These are phyloP conservation scores for Pyrenula aspistea DNA, from an alignment of 495 filamentous ascomycete genomes.

Conservation along the genomic window DNA sequence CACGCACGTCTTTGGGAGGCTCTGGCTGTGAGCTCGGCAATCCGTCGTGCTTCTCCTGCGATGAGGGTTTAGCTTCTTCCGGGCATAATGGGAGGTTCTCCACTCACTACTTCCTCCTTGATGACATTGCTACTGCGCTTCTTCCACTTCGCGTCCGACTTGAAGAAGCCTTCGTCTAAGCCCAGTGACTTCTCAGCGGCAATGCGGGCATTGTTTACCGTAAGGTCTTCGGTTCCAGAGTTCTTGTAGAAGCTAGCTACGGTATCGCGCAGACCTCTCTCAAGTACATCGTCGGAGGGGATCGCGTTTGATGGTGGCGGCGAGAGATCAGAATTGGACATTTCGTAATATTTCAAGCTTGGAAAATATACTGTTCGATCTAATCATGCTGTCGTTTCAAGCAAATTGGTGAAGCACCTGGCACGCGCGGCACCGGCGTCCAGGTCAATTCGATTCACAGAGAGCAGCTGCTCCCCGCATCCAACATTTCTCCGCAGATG, in stretches of 20 bases:
- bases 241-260: conserved; percentile 45
- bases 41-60: not conserved
- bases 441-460: too few relatives aligned
- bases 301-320: conserved; percentile 3
- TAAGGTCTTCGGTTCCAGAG: conserved; percentile 51
- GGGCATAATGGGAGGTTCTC: too few relatives aligned
- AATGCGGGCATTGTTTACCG: conserved; percentile 62
- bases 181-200: conserved; percentile 51
- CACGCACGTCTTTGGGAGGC: not conserved
- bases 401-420: too few relatives aligned
- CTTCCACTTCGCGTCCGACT: conserved; percentile 56
- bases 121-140: conserved; percentile 60
- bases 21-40: not conserved
- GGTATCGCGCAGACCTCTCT: conserved; percentile 44
- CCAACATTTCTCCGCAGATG: too few relatives aligned
- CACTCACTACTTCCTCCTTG: conserved; percentile 54
- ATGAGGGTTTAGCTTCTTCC: too few relatives aligned
- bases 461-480: too few relatives aligned
- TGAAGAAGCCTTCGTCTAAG: conserved; percentile 61
- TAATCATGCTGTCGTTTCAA: too few relatives aligned
- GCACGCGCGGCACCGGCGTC: too few relatives aligned
- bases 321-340: conserved; percentile 17
- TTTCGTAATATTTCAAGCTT: too few relatives aligned
- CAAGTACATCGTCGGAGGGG: conserved; percentile 27
- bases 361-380: too few relatives aligned